phyloP scores from a whole-genome alignment of 2,329 filamentous ascomycete genomes.

The Ophiostoma perfectum region DNA sequence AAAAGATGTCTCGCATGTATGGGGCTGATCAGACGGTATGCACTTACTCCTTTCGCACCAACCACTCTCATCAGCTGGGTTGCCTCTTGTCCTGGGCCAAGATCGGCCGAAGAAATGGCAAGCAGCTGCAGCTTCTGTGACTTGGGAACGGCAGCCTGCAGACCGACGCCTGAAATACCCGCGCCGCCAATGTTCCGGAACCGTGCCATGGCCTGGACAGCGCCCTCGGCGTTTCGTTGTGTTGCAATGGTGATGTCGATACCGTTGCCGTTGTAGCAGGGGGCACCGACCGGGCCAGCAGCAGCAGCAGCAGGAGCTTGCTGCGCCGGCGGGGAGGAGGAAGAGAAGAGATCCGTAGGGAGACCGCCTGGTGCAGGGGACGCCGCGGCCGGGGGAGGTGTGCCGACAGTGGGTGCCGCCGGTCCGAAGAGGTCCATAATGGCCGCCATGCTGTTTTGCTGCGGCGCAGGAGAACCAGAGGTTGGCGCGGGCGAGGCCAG shows the following conservation, averaged over 20 bases:
- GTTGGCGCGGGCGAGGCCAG: constrained; percentile 35
- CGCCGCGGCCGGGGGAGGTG: constrained; percentile 41
- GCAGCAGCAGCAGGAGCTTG: constrained; percentile 35
- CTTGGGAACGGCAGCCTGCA: constrained; percentile 95
- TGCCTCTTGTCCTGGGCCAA: constrained; percentile 73
- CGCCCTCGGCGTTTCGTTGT: constrained; percentile 72
- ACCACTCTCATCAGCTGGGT: constrained; percentile 86
- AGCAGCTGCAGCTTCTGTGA: constrained; percentile 90
- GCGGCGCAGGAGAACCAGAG: constrained; percentile 45
- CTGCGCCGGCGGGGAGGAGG: constrained; percentile 40
- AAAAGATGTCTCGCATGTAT: neutral
- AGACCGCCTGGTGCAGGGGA: constrained; percentile 31
- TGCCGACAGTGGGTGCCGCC: constrained; percentile 31
- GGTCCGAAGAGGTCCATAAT: constrained; percentile 86
- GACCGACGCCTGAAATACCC: constrained; percentile 65
- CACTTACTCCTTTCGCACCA: constrained; percentile 81
- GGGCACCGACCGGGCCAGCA: constrained; percentile 52
- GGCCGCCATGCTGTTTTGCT: constrained; percentile 55
- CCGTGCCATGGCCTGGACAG: constrained; percentile 73
- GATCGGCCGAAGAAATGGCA: constrained; percentile 74
- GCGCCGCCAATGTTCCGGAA: constrained; percentile 74
- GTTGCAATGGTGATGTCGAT: constrained; percentile 75
- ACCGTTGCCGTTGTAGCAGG: constrained; percentile 82
- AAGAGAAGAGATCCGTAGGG: constrained; percentile 47
- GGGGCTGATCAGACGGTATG: constrained; percentile 5